Percentiles rank a stretch among this genome's conserved stretches.
phyloP scores from a whole-genome alignment of 1,284 basidiomycete species.

The Leccinum insolens region DNA sequence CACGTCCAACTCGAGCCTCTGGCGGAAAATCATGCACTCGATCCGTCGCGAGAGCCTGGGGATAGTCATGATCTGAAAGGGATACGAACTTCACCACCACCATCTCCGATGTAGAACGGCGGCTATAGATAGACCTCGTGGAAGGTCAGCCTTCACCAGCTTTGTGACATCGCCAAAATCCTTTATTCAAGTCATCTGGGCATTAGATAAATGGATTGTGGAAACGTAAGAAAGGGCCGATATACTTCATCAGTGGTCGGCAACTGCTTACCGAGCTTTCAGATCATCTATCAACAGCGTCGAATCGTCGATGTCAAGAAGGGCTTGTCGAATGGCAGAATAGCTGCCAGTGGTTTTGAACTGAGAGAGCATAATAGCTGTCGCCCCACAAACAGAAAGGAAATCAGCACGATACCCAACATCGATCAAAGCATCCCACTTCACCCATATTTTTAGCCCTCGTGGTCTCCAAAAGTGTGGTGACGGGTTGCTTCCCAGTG shows the following conservation, averaged over 20 bases:
- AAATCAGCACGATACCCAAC: conserved; percentile 13
- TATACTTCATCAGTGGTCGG: conserved; percentile 79
- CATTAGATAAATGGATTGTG: neutral
- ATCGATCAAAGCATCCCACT: conserved; percentile 18
- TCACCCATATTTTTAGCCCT: conserved; percentile 84
- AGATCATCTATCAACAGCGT: conserved; percentile 72
- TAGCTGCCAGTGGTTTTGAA: conserved; percentile 71
- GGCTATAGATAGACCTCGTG: conserved; percentile 52
- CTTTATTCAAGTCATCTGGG: conserved; percentile 62
- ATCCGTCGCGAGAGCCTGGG: conserved; percentile 76
- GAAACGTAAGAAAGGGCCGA: neutral
- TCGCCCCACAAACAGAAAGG: neutral
- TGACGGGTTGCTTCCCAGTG: conserved; percentile 61
- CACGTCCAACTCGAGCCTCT: conserved; percentile 79
- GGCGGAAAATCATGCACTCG: conserved; percentile 82
- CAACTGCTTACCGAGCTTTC: conserved; percentile 70
- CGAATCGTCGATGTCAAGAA: conserved; percentile 72
- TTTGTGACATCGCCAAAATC: conserved; percentile 70
- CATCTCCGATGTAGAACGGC: neutral
- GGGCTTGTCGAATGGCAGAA: conserved; percentile 64
- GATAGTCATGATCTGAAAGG: conserved; percentile 71
- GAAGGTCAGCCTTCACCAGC: conserved; percentile 81
- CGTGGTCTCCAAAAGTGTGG: conserved; percentile 77
- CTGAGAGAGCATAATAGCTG: conserved; percentile 81
- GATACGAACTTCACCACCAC: conserved; percentile 4